Evolutionary conservation across 2,329 filamentous ascomycete species (phyloP).

Genomic region (Diplocarpon rosae): DNA sequence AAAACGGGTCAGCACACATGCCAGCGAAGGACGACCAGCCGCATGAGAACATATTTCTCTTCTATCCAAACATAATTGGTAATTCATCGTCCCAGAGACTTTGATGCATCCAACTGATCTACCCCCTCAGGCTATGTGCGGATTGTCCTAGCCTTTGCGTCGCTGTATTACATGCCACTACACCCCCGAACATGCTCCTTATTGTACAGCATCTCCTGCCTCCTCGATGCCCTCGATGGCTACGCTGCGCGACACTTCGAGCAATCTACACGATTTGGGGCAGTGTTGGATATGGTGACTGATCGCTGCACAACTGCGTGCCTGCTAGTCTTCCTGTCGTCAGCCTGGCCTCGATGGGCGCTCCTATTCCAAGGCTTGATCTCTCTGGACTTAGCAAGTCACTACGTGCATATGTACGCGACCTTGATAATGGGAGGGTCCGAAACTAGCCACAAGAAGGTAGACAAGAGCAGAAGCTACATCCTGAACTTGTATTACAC

Average conservation of each 20-base stretch:
- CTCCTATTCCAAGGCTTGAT: conserved; percentile 93
- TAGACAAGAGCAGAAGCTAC: conserved; percentile 79
- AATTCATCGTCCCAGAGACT: conserved; percentile 23
- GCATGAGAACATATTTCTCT: conserved; percentile 69
- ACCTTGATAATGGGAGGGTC: conserved; percentile 79
- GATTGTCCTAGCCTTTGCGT: conserved; percentile 74
- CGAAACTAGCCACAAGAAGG: conserved; percentile 78
- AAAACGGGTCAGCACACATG: conserved; percentile 33
- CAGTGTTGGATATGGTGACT: conserved; percentile 97
- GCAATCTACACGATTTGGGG: conserved; percentile 91
- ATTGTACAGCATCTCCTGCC: conserved; percentile 85
- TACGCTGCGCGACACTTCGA: conserved; percentile 79
- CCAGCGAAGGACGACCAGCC: conserved; percentile 30
- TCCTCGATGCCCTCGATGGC: conserved; percentile 91
- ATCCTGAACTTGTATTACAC: conserved; percentile 93
- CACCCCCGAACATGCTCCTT: conserved; percentile 92
- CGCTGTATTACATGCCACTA: conserved; percentile 97
- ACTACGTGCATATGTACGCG: conserved; percentile 99
- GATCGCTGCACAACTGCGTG: conserved; percentile 96
- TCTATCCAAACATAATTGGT: conserved; percentile 77
- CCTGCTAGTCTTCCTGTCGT: conserved; percentile 85
- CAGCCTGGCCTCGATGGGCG: conserved; percentile 87
- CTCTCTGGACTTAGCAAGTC: conserved; percentile 83
- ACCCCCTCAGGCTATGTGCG: conserved; percentile 61
- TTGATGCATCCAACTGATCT: conserved; percentile 10